Percentiles rank a stretch among this genome's conserved stretches.
These are phyloP conservation scores for Chrysoporthe austroafricana DNA, from an alignment of 2,329 filamentous ascomycete species.

Conservation along the genomic window DNA sequence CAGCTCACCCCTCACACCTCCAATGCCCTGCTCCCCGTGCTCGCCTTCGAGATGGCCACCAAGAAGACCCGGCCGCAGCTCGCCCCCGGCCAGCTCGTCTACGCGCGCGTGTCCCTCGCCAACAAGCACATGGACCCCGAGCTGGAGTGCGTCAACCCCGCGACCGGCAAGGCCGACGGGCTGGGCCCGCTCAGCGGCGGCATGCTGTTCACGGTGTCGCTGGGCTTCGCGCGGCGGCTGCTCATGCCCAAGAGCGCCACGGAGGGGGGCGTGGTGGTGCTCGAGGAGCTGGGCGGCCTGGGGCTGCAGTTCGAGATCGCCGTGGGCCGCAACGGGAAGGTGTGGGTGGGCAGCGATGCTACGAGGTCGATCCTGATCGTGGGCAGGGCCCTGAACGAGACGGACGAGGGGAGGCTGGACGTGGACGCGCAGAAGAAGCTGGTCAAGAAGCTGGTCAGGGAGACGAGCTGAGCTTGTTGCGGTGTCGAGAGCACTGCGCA, in stretches of 20 bases:
- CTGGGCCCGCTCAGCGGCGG: conserved; percentile 82
- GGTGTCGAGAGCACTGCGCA: neutral
- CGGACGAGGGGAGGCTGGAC: conserved; percentile 69
- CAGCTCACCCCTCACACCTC: conserved; percentile 69
- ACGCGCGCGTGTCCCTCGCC: conserved; percentile 79
- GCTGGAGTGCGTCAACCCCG: conserved; percentile 83
- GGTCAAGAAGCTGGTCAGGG: conserved; percentile 68
- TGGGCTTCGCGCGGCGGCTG: conserved; percentile 79
- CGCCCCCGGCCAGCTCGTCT: conserved; percentile 76
- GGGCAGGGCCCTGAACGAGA: conserved; percentile 75
- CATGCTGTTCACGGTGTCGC: conserved; percentile 82
- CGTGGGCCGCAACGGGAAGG: conserved; percentile 86
- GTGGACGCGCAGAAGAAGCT: conserved; percentile 72
- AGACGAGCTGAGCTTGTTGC: conserved; percentile 48
- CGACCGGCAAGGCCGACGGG: conserved; percentile 87
- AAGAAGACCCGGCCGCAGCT: conserved; percentile 90
- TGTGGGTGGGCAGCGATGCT: conserved; percentile 87
- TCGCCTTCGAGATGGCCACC: conserved; percentile 90
- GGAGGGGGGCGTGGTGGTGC: conserved; percentile 68
- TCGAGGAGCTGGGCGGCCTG: conserved; percentile 76
- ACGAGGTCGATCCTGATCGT: conserved; percentile 75
- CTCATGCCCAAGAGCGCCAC: conserved; percentile 66
- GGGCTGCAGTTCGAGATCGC: conserved; percentile 92
- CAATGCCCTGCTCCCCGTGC: conserved; percentile 74
- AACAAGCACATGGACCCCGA: conserved; percentile 82